Conservation (phyloP, 176 grass and related monocot species). For the Phoenix dactylifera region DNA sequence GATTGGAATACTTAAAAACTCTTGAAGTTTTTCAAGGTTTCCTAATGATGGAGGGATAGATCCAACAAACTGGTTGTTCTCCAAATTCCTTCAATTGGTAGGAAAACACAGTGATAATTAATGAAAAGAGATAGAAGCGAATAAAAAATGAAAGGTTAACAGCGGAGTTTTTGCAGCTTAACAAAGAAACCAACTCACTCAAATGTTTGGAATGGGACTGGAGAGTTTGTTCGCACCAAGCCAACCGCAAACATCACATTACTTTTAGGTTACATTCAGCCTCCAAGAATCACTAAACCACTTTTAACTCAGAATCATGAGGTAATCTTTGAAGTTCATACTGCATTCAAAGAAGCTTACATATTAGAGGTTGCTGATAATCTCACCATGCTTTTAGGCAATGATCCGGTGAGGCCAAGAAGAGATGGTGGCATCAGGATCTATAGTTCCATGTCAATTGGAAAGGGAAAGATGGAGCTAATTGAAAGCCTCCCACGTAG, state of each 20-base stretch:
- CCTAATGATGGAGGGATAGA: slow-evolving; percentile 43
- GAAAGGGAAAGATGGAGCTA: background rate
- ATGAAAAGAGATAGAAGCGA: no score
- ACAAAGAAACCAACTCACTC: slow-evolving; percentile 39
- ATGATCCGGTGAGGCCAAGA: slow-evolving; percentile 29
- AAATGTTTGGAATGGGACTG: slow-evolving; percentile 55
- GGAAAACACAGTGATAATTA: no score
- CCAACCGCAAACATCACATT: slow-evolving; percentile 40
- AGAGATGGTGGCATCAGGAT: no score
- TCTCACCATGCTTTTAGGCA: slow-evolving; percentile 53
- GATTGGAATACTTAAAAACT: slow-evolving; percentile 45
- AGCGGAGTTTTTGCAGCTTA: slow-evolving; percentile 21
- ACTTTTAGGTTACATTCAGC: background rate
- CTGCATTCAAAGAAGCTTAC: slow-evolving; percentile 29
- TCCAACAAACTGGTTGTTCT: slow-evolving; percentile 51
- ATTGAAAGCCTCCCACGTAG: background rate
- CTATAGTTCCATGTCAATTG: background rate
- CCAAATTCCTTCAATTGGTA: slow-evolving; percentile 59
- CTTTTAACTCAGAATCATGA: background rate
- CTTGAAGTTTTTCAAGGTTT: slow-evolving; percentile 35
- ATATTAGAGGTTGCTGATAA: slow-evolving; percentile 55
- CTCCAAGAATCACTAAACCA: no score
- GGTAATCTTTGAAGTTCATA: no score
- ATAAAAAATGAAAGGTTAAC: no score
- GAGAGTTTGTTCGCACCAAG: slow-evolving; percentile 54